Base-by-base conservation (phyloP, 768 basidiomycete genomes). In the Xerocomellus intermedius region DNA sequence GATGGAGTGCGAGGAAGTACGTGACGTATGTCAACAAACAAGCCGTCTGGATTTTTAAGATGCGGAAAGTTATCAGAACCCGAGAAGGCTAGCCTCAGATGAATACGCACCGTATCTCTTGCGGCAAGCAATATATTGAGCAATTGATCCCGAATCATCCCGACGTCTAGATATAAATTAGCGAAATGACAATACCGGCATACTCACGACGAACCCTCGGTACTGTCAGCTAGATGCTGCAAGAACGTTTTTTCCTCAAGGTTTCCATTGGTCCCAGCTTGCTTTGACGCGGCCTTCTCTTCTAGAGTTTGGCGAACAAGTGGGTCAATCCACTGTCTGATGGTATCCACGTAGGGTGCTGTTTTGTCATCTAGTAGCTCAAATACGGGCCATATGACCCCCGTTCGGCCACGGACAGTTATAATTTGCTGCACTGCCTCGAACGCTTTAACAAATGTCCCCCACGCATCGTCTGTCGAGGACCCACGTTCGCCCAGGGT, bases 101-200 rank as follows among this genome's bases (percentile, higher is more conserved):
- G 50, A 38, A 42, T 19, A 74, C 81, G 44, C 41, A 87, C 87
- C 35, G 91, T 91, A 71, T 94, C 91, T 51, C 91, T 73, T 22
- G 87, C 80, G 6, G 91, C 91, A 12, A 92, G 74, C 2, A 94
- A 73, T 68, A 91, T 83, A 64, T 83, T 92, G 45, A 92, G 76
- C 13, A 92, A 69, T 58, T 93, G 87, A 70, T 92, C 88, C 21
- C 87, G 82, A 51, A 94, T 87, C 41, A 84, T 67, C 8, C 80
- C 74, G 12, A 72, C 72, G 64, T 91, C 89, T 91, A 61, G 54
- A 54, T 48, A 48, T 48, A 21, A 32, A 12, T 60, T 30, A 63
- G 66, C 24, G 28, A 53, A 13, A 41, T 43, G 19, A 28, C 12
- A 22, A 19, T 41, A 13, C 19, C 30, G 37, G 26, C 8, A 47